These are phyloP conservation scores for Colletotrichum tropicicola DNA, from an alignment of 2,329 filamentous ascomycete genomes.

Conservation along the genomic window DNA sequence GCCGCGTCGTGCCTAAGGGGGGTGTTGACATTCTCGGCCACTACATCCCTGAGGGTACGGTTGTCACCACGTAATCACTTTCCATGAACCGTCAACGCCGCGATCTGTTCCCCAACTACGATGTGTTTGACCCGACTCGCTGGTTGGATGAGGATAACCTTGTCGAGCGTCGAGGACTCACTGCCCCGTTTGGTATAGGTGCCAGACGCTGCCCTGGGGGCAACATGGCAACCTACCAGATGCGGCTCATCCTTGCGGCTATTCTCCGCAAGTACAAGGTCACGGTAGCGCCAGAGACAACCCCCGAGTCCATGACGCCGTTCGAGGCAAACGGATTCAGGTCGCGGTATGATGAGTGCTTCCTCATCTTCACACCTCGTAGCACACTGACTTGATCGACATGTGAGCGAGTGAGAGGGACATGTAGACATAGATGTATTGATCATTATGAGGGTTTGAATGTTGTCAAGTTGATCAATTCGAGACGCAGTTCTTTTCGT, in stretches of 20 bases:
- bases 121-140: conserved; percentile 28
- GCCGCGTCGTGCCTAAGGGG: conserved; percentile 27
- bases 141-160: conserved; percentile 22
- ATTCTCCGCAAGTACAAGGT: conserved; percentile 18
- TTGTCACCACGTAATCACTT: conserved; percentile 32
- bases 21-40: conserved; percentile 30
- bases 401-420: background rate
- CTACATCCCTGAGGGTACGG: conserved; percentile 29
- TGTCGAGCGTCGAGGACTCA: conserved; percentile 17
- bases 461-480: no score
- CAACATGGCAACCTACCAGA: conserved; percentile 31
- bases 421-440: no score
- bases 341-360: conserved; percentile 26
- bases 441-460: no score
- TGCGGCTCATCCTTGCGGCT: conserved; percentile 29
- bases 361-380: conserved; percentile 30
- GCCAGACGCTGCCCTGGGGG: conserved; percentile 29
- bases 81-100: conserved; percentile 32
- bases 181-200: conserved; percentile 25
- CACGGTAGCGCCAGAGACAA: conserved; percentile 29
- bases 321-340: conserved; percentile 33
- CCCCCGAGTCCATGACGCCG: conserved; percentile 29
- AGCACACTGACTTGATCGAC: background rate
- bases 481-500: no score
- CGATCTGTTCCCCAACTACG: conserved; percentile 31